Evolutionary conservation across 768 basidiomycete genomes (phyloP), one percentile per base, ranked within the genome.

Genomic region (Russula earlei): DNA sequence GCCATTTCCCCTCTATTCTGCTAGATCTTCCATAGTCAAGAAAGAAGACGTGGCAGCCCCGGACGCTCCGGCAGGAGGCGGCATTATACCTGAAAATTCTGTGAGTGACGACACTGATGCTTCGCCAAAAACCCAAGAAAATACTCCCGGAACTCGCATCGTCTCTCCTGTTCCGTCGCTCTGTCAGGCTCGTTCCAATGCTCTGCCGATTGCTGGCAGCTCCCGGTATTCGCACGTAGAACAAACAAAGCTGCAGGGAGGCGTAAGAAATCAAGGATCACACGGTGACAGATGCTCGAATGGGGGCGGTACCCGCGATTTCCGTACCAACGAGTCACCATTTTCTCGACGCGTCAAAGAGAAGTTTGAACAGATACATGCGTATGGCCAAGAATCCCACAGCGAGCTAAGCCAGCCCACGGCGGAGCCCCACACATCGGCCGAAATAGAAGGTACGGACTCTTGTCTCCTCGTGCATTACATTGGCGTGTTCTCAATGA

Each of bases 341-440:
- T 78, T 82, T 66, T 65, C 75, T 34, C 60, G 63, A 33, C 75
- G 75, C 45, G 72, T 76, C 5, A 72, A 74, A 53, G 71, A 76
- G 50, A 78, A 76, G 60, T 65, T 71, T 25, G 62, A 41, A 31
- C 42, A 50, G 4, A 53, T 33, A 37, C 40, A 52, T 22, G 49
- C 34, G 38, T 14, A 20, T 11, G 14, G 22, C 3, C 22, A 47
- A 17, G 49, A 38, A 29, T 33, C n/a, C 22, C 19, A 42, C 15
- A 33, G 43, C 37, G 14, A 24, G 14, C 37, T n/a, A 31, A 37
- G 24, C 40, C 15, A 40, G 9, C 24, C 19, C 25, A 17, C 17
- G 19, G 19, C 15, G 22, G 37, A 41, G 20, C 27, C 14, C 25
- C 34, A 1, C 11, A 15, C 42, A 7, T 37, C 19, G 9, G 15